These are phyloP conservation scores for Saccharomycopsis hybrid DNA, from an alignment of 1,139 yeast genomes.

Conservation along the genomic window DNA sequence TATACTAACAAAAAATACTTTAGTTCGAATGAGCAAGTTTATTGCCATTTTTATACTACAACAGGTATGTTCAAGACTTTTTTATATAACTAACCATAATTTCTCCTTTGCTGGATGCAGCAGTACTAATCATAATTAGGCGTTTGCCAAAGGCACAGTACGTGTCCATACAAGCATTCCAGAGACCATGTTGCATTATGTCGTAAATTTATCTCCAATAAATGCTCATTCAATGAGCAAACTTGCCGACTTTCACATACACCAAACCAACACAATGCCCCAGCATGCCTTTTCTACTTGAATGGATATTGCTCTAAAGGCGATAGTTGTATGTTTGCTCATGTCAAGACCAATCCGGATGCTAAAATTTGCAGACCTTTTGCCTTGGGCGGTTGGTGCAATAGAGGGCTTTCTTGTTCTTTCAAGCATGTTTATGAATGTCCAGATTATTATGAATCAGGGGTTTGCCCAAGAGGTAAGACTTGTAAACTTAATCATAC, in stretches of 20 bases:
- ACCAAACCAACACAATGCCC: conserved; percentile 56
- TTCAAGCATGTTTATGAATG: conserved; percentile 56
- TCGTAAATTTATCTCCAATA: conserved; percentile 39
- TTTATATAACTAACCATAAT: not conserved
- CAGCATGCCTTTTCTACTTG: conserved; percentile 52
- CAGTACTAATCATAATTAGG: conserved; percentile 30
- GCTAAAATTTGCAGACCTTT: conserved; percentile 59
- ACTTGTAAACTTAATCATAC: conserved; percentile 45
- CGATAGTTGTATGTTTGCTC: conserved; percentile 49
- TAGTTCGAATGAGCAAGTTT: not conserved
- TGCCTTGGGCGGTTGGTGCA: conserved; percentile 65
- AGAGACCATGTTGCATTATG: conserved; percentile 48
- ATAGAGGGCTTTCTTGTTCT: conserved; percentile 50
- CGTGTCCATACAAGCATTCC: conserved; percentile 54
- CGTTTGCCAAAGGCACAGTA: conserved; percentile 44
- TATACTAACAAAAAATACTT: not conserved
- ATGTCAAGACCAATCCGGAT: conserved; percentile 38
- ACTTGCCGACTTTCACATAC: conserved; percentile 53
- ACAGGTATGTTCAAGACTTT: conserved; percentile 33
- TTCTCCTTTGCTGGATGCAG: not conserved
- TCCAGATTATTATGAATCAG: conserved; percentile 44
- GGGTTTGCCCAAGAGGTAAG: conserved; percentile 43
- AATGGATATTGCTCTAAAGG: conserved; percentile 47
- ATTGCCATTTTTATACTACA: conserved; percentile 28
- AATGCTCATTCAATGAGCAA: conserved; percentile 36